Base-by-base conservation (phyloP, 306 rosid genomes). In the Medicago lupulina region DNA sequence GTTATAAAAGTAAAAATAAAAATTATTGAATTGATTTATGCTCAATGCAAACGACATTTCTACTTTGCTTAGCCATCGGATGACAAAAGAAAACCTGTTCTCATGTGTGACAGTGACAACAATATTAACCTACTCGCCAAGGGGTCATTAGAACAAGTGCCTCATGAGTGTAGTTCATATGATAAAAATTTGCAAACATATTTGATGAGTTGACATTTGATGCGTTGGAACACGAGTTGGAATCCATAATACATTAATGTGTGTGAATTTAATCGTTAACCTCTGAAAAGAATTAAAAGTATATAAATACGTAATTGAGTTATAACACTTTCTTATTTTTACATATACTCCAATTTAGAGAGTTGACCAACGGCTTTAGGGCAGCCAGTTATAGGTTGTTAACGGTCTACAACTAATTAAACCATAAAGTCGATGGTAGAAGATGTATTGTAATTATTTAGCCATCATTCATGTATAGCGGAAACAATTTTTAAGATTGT, bases 1-100 rank as follows among this genome's bases (percentile, higher is more conserved):
- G 9, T 39, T 7, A 39, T 39, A 39, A 7, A 1, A 8, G n/a
- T n/a, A n/a, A 39, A 39, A 39, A 39, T 8, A 39, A 0, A 31
- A 2, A 31, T 11, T 43, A 18, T 79, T 72, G 28, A 62, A 75
- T 61, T 81, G 7, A 23, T 74, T 73, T 67, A 11, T 62, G 50
- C 7, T 50, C 3, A 9, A 19, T 62, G 81, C 55, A 18, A 67
- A 76, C 57, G 17, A 12, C 31, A 31, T 15, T 60, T 60, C 43
- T 64, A 64, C 16, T 54, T 66, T 44, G 19, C 10, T 70, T 63
- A 76, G 78, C 73, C 61, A 70, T 13, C 44, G 55, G 55, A 11
- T 75, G 62, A 80, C 59, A 23, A 28, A 14, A 60, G 9, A 2
- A 31, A 31, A 14, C 0, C 0, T 13, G 70, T 39, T 16, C 9